phyloP scores from a whole-genome alignment of 306 rosid genomes.

The Betula pendula region DNA sequence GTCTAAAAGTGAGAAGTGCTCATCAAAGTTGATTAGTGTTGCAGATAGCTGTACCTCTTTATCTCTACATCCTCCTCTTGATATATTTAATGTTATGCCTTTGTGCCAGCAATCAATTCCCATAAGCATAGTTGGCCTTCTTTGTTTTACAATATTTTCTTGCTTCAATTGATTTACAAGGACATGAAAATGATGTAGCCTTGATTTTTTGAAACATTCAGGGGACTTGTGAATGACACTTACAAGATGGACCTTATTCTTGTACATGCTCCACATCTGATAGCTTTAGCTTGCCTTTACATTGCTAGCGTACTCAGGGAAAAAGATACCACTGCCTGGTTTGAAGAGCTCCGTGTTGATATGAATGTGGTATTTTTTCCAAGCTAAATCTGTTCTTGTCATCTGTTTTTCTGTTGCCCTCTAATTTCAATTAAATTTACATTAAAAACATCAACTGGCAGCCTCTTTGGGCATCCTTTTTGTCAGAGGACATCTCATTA shows the following conservation, averaged over 20 bases:
- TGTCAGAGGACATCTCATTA: background rate
- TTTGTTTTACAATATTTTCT: background rate
- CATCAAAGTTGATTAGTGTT: background rate
- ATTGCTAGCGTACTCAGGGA: conserved; percentile 81
- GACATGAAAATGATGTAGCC: conserved; percentile 12
- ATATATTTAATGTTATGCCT: background rate
- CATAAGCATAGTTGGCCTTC: background rate
- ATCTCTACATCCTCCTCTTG: background rate
- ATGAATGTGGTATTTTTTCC: conserved; percentile 81
- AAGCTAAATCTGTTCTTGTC: conserved; percentile 5
- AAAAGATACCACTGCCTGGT: conserved; percentile 87
- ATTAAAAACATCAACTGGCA: background rate
- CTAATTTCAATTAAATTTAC: background rate
- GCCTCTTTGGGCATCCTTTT: background rate
- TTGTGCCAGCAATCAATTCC: background rate
- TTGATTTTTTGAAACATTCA: conserved; percentile 29
- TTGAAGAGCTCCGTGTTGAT: conserved; percentile 92
- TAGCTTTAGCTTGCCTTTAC: conserved; percentile 91
- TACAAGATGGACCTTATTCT: conserved; percentile 97
- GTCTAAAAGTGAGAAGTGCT: background rate
- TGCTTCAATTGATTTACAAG: background rate
- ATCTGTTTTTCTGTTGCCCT: background rate
- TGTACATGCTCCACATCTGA: conserved; percentile 90
- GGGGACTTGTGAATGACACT: conserved; percentile 92
- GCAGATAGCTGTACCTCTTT: background rate